Conservation (phyloP, 768 basidiomycete genomes). For the Hysterangium stoloniferum region DNA sequence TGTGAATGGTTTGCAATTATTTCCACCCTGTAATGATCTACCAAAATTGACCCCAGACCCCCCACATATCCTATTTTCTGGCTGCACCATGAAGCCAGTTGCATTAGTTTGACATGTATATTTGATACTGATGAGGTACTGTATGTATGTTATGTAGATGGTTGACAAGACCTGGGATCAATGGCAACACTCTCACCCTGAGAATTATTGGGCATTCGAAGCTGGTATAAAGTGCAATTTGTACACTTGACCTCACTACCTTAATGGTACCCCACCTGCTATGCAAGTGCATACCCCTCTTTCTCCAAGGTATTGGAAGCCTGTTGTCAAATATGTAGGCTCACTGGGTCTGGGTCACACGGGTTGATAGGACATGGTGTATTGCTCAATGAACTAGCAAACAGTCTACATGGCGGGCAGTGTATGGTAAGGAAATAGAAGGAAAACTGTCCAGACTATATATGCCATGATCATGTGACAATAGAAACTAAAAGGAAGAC, state of each 20-base stretch:
- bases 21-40: neutral
- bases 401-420: too few relatives aligned
- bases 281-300: conserved; percentile 15
- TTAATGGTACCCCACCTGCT: conserved; percentile 20
- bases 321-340: too few relatives aligned
- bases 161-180: conserved; percentile 32
- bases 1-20: conserved; percentile 22
- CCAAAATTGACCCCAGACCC: neutral
- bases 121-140: neutral
- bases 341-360: too few relatives aligned
- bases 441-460: too few relatives aligned
- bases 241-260: conserved; percentile 20
- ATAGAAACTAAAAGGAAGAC: too few relatives aligned
- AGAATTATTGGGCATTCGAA: conserved; percentile 21
- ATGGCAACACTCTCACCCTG: conserved; percentile 23
- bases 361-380: too few relatives aligned
- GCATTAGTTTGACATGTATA: neutral
- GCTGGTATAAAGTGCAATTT: conserved; percentile 25
- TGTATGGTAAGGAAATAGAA: too few relatives aligned
- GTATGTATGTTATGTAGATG: conserved; percentile 25
- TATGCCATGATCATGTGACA: too few relatives aligned
- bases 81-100: conserved; percentile 28
- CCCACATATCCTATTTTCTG: conserved; percentile 27
- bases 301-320: too few relatives aligned
- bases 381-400: too few relatives aligned